Conservation (phyloP, 805 yeast genomes). For the Cyberlindnera nakhonratchasimensis region DNA sequence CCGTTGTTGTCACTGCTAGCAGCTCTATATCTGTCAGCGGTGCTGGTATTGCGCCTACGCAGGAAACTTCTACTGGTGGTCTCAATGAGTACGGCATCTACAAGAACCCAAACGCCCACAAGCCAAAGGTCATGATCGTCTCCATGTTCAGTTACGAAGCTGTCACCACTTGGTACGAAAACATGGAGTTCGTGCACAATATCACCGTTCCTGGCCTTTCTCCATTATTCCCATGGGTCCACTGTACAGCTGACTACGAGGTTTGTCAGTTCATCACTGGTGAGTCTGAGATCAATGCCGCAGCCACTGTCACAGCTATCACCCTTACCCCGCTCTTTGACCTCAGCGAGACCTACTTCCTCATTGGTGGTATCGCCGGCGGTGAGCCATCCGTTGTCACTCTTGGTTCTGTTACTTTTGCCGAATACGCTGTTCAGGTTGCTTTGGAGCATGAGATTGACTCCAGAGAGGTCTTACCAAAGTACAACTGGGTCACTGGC, state of each 20-base stretch:
- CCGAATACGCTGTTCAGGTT: slow-evolving; percentile 17
- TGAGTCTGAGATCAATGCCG: slow-evolving; percentile 18
- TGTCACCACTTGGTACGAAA: slow-evolving; percentile 13
- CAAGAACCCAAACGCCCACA: slow-evolving; percentile 13
- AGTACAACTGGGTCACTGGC: slow-evolving; percentile 17
- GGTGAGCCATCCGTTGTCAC: slow-evolving; percentile 17
- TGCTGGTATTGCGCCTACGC: slow-evolving; percentile 1
- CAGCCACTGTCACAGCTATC: slow-evolving; percentile 15
- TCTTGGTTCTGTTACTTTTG: slow-evolving; percentile 16
- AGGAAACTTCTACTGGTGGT: neutral
- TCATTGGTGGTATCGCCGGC: slow-evolving; percentile 17
- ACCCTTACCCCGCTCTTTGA: slow-evolving; percentile 13
- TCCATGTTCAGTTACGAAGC: slow-evolving; percentile 15
- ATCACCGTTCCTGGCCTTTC: slow-evolving; percentile 17
- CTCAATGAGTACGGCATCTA: slow-evolving; percentile 12
- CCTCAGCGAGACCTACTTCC: slow-evolving; percentile 14
- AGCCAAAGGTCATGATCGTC: slow-evolving; percentile 14
- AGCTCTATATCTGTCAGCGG: too few species aligned
- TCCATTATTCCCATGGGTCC: slow-evolving; percentile 18
- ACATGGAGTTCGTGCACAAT: slow-evolving; percentile 15
- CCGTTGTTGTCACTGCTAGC: slow-evolving; percentile 2
- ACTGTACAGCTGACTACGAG: slow-evolving; percentile 13
- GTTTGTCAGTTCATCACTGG: slow-evolving; percentile 19
- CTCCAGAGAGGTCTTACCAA: slow-evolving; percentile 11
- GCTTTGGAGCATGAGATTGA: slow-evolving; percentile 15